Percentiles rank a stretch among this genome's conserved stretches.
Conservation (phyloP, 345 rosid species). For the Eutrema japonicum region DNA sequence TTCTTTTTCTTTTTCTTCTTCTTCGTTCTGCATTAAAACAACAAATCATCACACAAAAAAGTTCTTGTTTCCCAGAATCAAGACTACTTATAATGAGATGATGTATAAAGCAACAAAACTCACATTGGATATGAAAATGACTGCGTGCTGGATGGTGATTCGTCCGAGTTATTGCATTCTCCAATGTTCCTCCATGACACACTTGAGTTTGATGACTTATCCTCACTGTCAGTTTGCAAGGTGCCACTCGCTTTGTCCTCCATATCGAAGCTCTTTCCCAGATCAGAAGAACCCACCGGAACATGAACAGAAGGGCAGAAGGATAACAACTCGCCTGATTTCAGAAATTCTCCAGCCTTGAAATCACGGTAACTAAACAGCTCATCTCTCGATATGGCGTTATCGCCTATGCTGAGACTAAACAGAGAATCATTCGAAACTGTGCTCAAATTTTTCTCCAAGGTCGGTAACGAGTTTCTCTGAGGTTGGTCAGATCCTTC, state of each 20-base stretch:
- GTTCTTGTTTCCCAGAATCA: slow-evolving; percentile 5
- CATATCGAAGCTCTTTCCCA: slow-evolving; percentile 40
- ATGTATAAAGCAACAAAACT: slow-evolving; percentile 24
- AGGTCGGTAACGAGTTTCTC: slow-evolving; percentile 27
- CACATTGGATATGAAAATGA: slow-evolving; percentile 41
- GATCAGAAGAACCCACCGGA: slow-evolving; percentile 32
- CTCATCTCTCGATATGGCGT: slow-evolving; percentile 40
- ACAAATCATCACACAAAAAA: neutral
- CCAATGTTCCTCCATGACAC: slow-evolving; percentile 40
- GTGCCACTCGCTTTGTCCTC: slow-evolving; percentile 27
- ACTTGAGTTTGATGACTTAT: slow-evolving; percentile 32
- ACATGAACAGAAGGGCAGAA: slow-evolving; percentile 32
- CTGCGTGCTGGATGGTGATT: slow-evolving; percentile 28
- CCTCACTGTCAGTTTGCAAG: slow-evolving; percentile 24
- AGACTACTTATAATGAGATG: slow-evolving; percentile 7
- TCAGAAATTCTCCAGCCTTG: slow-evolving; percentile 33
- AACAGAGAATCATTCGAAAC: slow-evolving; percentile 52
- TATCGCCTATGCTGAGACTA: slow-evolving; percentile 49
- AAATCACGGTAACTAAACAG: slow-evolving; percentile 45
- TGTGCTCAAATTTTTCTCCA: slow-evolving; percentile 42
- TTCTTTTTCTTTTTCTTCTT: slow-evolving; percentile 33
- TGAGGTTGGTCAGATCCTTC: slow-evolving; percentile 38
- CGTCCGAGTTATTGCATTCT: slow-evolving; percentile 38
- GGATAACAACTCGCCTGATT: slow-evolving; percentile 41
- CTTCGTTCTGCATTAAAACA: slow-evolving; percentile 32